phyloP scores from a whole-genome alignment of 495 filamentous ascomycete genomes.

The Penicillium turbatum region DNA sequence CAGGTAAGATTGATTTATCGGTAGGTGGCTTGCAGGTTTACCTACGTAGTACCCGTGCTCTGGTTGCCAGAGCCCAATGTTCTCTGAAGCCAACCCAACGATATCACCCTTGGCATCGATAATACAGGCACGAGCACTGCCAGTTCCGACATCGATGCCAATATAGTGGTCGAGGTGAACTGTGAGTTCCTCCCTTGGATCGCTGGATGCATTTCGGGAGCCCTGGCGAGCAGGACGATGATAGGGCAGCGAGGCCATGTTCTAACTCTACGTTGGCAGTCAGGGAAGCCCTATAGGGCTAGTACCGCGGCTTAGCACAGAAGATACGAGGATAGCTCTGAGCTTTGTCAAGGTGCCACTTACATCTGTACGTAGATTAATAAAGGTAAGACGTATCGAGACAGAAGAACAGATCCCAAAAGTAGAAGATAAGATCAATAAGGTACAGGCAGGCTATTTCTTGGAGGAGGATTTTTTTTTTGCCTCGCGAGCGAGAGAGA shows the following conservation, averaged over 20 bases:
- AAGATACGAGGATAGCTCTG: too few relatives aligned
- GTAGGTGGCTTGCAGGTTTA: background rate
- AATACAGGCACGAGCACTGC: conserved; percentile 90
- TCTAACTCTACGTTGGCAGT: background rate
- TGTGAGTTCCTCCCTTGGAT: conserved; percentile 52
- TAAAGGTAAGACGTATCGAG: too few relatives aligned
- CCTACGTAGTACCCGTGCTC: conserved; percentile 80
- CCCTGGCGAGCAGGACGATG: conserved; percentile 31
- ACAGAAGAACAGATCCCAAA: too few relatives aligned
- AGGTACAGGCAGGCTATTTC: too few relatives aligned
- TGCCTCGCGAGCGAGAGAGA: too few relatives aligned
- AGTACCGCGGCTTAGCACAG: too few relatives aligned
- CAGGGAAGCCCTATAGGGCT: too few relatives aligned
- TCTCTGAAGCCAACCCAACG: conserved; percentile 81
- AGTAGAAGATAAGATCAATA: too few relatives aligned
- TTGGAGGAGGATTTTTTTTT: too few relatives aligned
- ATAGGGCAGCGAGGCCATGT: conserved; percentile 31
- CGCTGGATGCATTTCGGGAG: conserved; percentile 52
- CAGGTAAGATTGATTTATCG: conserved; percentile 13
- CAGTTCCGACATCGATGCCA: conserved; percentile 94
- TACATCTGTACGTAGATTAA: too few relatives aligned
- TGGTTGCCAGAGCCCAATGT: conserved; percentile 94
- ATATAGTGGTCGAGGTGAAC: conserved; percentile 67
- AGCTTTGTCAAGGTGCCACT: too few relatives aligned
- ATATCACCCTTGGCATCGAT: conserved; percentile 89